A percentile compares a stretch with the other conserved stretches of the same genome.
Evolutionary conservation across 2,329 filamentous ascomycete species (phyloP).

Genomic region (Penicillium glabrum): DNA sequence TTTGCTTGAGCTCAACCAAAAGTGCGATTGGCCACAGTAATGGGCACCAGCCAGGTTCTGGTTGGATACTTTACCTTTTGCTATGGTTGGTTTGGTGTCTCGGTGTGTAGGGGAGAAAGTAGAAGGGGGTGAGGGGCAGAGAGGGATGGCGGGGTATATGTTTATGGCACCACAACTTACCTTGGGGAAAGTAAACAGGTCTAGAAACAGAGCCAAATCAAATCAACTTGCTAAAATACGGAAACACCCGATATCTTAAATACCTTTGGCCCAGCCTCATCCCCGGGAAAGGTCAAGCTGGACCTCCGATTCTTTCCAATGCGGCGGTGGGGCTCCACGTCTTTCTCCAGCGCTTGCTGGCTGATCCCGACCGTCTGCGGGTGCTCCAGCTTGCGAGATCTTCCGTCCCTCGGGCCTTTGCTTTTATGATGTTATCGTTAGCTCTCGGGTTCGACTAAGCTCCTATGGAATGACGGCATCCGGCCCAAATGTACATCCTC

Average conservation of each 20-base stretch:
- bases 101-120: neutral
- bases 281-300: conserved; percentile 29
- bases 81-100: neutral
- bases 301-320: conserved; percentile 41
- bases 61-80: conserved; percentile 7
- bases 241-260: conserved; percentile 25
- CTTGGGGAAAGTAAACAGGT: conserved; percentile 6
- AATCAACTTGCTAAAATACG: conserved; percentile 8
- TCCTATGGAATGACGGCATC: conserved; percentile 13
- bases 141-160: conserved; percentile 21
- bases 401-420: conserved; percentile 37
- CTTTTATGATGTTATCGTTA: conserved; percentile 15
- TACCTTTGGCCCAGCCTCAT: conserved; percentile 8
- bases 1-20: conserved; percentile 20
- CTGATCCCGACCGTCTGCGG: conserved; percentile 28
- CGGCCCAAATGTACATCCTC: neutral
- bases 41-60: conserved; percentile 14
- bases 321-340: conserved; percentile 35
- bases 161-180: conserved; percentile 16
- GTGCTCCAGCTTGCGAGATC: conserved; percentile 35
- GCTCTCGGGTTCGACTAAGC: neutral
- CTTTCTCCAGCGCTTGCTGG: conserved; percentile 29
- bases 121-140: conserved; percentile 2
- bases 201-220: conserved; percentile 11
- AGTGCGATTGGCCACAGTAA: conserved; percentile 19